phyloP scores from a whole-genome alignment of 495 filamentous ascomycete species.

The Daldinia decipiens region DNA sequence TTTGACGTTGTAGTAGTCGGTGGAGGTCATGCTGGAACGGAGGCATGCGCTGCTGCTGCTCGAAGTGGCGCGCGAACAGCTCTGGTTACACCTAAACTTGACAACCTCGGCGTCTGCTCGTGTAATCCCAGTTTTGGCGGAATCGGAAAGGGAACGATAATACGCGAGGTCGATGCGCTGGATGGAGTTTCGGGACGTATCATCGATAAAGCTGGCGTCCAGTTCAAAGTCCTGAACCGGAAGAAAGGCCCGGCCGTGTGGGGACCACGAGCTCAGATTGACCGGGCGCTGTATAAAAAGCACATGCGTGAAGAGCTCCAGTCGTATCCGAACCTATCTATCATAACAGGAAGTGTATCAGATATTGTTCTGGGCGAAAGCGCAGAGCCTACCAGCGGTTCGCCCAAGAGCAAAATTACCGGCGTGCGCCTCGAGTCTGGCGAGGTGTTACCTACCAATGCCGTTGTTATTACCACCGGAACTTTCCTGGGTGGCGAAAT shows the following conservation, averaged over 20 bases:
- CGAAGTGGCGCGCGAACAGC: constrained; percentile 89
- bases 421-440: constrained; percentile 91
- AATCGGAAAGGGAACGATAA: constrained; percentile 98
- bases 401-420: constrained; percentile 75
- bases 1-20: constrained; percentile 97
- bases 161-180: constrained; percentile 94
- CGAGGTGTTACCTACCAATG: constrained; percentile 79
- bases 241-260: constrained; percentile 95
- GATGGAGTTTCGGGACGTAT: constrained; percentile 91
- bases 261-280: constrained; percentile 96
- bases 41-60: constrained; percentile 94
- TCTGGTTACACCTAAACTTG: constrained; percentile 84
- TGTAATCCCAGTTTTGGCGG: constrained; percentile 98
- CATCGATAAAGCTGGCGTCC: constrained; percentile 91
- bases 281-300: constrained; percentile 86
- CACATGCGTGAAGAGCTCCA: constrained; percentile 91
- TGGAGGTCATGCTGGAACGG: constrained; percentile 93
- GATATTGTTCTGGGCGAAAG: constrained; percentile 81
- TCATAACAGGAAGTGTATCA: constrained; percentile 88
- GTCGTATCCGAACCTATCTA: constrained; percentile 76
- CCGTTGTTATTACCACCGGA: constrained; percentile 93
- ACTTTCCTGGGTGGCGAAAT: constrained; percentile 98
- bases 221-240: constrained; percentile 88
- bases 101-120: constrained; percentile 94
- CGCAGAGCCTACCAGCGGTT: constrained; percentile 54